phyloP scores from a whole-genome alignment of 2,329 filamentous ascomycete species.

The Penicillium sp. region DNA sequence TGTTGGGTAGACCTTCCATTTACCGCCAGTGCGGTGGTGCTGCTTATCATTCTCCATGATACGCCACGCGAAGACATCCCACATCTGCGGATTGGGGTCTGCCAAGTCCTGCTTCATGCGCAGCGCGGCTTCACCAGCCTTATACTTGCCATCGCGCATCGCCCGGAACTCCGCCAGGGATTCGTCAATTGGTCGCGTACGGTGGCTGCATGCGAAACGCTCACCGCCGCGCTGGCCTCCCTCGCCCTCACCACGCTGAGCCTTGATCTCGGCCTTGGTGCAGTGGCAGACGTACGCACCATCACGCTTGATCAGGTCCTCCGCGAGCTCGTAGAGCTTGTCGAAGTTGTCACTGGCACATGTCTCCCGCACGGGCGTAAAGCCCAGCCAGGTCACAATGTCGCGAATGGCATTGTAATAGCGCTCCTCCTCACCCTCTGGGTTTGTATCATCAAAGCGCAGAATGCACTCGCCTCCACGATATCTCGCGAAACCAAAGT shows the following conservation, averaged over 20 bases:
- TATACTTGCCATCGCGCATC: conserved; percentile 90
- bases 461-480: conserved; percentile 75
- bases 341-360: conserved; percentile 91
- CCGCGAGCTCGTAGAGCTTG: conserved; percentile 80
- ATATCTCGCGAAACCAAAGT: conserved; percentile 88
- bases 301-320: conserved; percentile 72
- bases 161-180: conserved; percentile 80
- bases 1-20: conserved; percentile 92
- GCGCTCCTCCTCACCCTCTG: conserved; percentile 83
- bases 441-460: conserved; percentile 93
- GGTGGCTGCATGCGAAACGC: conserved; percentile 77
- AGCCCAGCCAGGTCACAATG: conserved; percentile 79
- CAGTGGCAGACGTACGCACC: conserved; percentile 84
- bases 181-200: conserved; percentile 68
- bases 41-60: conserved; percentile 62
- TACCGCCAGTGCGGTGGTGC: conserved; percentile 67
- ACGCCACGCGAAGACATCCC: conserved; percentile 90
- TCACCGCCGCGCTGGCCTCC: conserved; percentile 59
- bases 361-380: conserved; percentile 74
- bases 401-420: conserved; percentile 90
- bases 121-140: conserved; percentile 75
- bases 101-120: conserved; percentile 89
- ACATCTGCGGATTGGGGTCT: conserved; percentile 88
- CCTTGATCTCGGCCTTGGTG: conserved; percentile 73
- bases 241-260: conserved; percentile 76